Evolutionary conservation across 345 rosid species (phyloP).

Genomic region (Aegle marmelos): DNA sequence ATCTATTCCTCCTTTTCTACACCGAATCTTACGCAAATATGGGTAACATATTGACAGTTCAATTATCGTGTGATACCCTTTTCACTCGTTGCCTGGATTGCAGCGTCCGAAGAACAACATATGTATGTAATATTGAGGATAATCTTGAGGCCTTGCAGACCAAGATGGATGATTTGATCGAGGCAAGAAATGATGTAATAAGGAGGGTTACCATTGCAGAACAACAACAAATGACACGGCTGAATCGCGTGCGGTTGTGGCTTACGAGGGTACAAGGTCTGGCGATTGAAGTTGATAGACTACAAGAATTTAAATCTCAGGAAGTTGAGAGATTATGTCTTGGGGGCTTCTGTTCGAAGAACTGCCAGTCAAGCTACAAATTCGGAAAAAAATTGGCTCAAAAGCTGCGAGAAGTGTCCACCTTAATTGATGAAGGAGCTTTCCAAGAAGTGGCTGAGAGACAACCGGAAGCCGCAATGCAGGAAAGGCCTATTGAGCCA

Average conservation of each 20-base stretch:
- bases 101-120: background rate
- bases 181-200: background rate
- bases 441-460: background rate
- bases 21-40: background rate
- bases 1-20: too few species aligned
- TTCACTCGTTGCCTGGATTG: background rate
- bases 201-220: background rate
- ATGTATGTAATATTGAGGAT: background rate
- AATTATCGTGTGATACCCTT: background rate
- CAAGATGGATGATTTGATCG: background rate
- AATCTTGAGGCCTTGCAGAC: background rate
- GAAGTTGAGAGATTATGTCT: background rate
- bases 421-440: background rate
- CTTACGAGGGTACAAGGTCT: background rate
- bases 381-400: background rate
- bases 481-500: background rate
- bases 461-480: background rate
- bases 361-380: background rate
- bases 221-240: background rate
- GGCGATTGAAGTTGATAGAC: background rate
- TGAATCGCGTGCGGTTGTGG: background rate
- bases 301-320: background rate
- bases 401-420: background rate
- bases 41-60: background rate
- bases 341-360: slow-evolving; percentile 2